Evolutionary conservation across 106 monocot genomes (phyloP).

Genomic region (Dendrobium nobile): DNA sequence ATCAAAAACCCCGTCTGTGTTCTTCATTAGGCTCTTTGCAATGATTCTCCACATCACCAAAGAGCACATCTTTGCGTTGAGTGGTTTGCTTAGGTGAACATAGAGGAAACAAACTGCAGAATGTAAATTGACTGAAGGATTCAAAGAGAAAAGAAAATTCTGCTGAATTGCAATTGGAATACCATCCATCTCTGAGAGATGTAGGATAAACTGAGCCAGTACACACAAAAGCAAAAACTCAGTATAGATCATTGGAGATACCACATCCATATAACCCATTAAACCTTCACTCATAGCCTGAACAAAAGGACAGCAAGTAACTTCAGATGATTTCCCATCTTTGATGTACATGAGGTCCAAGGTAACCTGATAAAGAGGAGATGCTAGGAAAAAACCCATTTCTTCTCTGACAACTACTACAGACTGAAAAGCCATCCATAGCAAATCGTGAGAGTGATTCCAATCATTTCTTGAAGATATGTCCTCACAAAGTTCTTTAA

Average conservation of each 20-base stretch:
- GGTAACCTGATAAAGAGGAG: slow-evolving; percentile 20
- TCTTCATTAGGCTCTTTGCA: slow-evolving; percentile 15
- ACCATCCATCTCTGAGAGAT: slow-evolving; percentile 9
- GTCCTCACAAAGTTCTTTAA: slow-evolving; percentile 24
- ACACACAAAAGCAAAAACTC: slow-evolving; percentile 22
- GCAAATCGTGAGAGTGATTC: slow-evolving; percentile 15
- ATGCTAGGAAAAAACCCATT: slow-evolving; percentile 27
- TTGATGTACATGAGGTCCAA: slow-evolving; percentile 37
- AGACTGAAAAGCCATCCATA: slow-evolving; percentile 25
- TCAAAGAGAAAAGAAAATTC: slow-evolving; percentile 10
- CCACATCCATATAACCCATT: slow-evolving; percentile 22
- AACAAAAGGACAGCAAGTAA: slow-evolving; percentile 5
- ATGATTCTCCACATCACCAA: slow-evolving; percentile 31
- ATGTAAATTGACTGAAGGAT: slow-evolving; percentile 19
- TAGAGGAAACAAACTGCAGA: slow-evolving; percentile 29
- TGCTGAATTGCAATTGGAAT: slow-evolving; percentile 11
- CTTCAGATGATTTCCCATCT: slow-evolving; percentile 18
- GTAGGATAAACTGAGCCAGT: slow-evolving; percentile 12
- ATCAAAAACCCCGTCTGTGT: not conserved
- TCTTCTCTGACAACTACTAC: slow-evolving; percentile 25
- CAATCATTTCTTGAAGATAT: slow-evolving; percentile 9
- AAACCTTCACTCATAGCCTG: not conserved
- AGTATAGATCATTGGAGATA: slow-evolving; percentile 36
- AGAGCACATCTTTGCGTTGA: slow-evolving; percentile 4
- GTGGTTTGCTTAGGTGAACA: slow-evolving; percentile 11